phyloP scores from a whole-genome alignment of 1,284 basidiomycete genomes.

The Ustilago sp. region DNA sequence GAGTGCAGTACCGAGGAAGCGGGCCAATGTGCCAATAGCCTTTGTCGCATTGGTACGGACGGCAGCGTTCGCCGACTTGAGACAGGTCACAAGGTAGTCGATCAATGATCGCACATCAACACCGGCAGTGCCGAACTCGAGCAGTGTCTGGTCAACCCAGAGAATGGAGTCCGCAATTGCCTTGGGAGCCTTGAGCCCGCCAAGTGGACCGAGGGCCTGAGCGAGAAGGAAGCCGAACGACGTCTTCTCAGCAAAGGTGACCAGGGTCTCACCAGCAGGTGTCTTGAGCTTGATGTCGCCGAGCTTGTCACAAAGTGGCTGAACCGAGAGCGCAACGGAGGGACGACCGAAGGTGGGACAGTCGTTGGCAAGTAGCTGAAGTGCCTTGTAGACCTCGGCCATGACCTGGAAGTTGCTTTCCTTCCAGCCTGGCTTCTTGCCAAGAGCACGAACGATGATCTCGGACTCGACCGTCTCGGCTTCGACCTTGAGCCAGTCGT shows the following conservation, averaged over 20 bases:
- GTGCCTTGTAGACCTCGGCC: slow-evolving; percentile 62
- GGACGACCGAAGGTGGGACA: slow-evolving; percentile 87
- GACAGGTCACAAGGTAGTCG: slow-evolving; percentile 85
- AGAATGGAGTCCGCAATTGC: slow-evolving; percentile 89
- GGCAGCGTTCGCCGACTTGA: slow-evolving; percentile 93
- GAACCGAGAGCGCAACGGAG: slow-evolving; percentile 83
- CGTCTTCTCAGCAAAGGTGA: slow-evolving; percentile 87
- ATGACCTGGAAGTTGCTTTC: slow-evolving; percentile 95
- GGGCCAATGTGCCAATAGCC: slow-evolving; percentile 86
- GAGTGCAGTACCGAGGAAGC: slow-evolving; percentile 91
- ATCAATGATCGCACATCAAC: slow-evolving; percentile 86
- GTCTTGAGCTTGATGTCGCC: slow-evolving; percentile 98
- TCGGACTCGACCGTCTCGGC: slow-evolving; percentile 84
- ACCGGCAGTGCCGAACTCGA: slow-evolving; percentile 93
- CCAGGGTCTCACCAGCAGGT: slow-evolving; percentile 88
- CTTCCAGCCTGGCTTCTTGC: slow-evolving; percentile 90
- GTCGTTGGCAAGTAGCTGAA: slow-evolving; percentile 78
- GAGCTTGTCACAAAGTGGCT: slow-evolving; percentile 92
- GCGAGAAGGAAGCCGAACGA: slow-evolving; percentile 93
- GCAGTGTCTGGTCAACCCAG: slow-evolving; percentile 88
- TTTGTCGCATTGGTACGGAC: slow-evolving; percentile 97
- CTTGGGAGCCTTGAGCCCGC: slow-evolving; percentile 85
- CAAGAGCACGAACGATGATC: slow-evolving; percentile 87
- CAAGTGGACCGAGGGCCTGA: slow-evolving; percentile 73
- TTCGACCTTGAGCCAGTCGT: slow-evolving; percentile 81